A percentile compares a stretch with the other conserved stretches of the same genome.
Conservation (phyloP, 495 filamentous ascomycete genomes). For the Amniculicola lignicola region DNA sequence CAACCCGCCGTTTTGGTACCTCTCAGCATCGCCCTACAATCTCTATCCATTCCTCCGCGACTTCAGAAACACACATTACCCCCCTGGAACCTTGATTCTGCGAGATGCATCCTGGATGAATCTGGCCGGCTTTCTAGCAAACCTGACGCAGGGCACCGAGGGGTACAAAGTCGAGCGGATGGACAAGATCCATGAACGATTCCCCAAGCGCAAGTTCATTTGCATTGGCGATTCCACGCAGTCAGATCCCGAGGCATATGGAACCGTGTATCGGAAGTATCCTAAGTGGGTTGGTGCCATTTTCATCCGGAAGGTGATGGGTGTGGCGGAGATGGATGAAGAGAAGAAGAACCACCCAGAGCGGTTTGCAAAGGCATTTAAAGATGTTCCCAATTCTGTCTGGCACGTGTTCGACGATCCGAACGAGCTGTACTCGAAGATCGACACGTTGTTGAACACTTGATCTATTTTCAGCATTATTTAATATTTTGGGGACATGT, state of each 20-base stretch:
- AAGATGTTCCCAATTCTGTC: conserved; percentile 61
- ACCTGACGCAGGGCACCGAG: conserved; percentile 75
- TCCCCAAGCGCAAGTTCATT: conserved; percentile 75
- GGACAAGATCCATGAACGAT: conserved; percentile 67
- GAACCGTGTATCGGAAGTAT: conserved; percentile 60
- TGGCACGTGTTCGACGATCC: conserved; percentile 83
- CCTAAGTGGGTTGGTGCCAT: conserved; percentile 76
- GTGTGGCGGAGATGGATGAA: conserved; percentile 67
- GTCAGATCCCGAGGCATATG: conserved; percentile 87
- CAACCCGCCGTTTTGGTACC: conserved; percentile 79
- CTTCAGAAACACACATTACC: conserved; percentile 69
- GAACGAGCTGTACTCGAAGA: conserved; percentile 53
- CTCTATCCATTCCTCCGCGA: conserved; percentile 81
- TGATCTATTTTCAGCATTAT: no score
- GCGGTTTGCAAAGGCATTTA: conserved; percentile 82
- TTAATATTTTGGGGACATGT: no score
- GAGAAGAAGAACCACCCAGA: conserved; percentile 65
- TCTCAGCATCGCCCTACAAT: conserved; percentile 93
- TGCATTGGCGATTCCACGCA: conserved; percentile 90
- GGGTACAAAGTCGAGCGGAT: conserved; percentile 84
- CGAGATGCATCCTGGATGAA: conserved; percentile 88
- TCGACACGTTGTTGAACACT: conserved; percentile 19
- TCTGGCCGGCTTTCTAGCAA: conserved; percentile 71
- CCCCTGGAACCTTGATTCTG: conserved; percentile 74
- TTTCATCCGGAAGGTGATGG: conserved; percentile 76